phyloP scores from a whole-genome alignment of 371 early-diverging fungal species.

The Rhizopus sp. region DNA sequence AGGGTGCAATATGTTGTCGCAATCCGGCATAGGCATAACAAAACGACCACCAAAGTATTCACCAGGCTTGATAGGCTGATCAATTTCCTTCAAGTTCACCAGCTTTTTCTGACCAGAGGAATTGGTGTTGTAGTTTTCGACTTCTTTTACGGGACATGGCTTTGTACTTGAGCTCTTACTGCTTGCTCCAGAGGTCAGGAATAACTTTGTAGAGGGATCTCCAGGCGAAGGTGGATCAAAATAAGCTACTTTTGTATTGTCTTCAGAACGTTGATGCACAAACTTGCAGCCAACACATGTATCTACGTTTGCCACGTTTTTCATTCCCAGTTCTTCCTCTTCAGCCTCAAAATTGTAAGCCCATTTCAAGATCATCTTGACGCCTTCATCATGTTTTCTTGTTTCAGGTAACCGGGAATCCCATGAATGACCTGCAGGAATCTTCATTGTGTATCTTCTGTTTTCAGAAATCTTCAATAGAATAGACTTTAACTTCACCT shows the following conservation, averaged over 20 bases:
- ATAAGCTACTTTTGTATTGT: constrained; percentile 3
- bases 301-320: neutral
- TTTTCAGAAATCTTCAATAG: constrained; percentile 23
- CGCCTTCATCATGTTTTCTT: constrained; percentile 14
- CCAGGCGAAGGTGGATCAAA: constrained; percentile 17
- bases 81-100: constrained; percentile 33
- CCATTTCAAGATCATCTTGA: constrained; percentile 39
- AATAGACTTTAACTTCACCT: constrained; percentile 25
- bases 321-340: constrained; percentile 9
- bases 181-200: neutral
- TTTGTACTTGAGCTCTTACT: neutral
- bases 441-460: constrained; percentile 31
- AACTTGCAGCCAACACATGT: neutral
- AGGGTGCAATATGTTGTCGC: constrained; percentile 29
- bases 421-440: constrained; percentile 25
- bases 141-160: neutral
- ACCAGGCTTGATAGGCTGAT: constrained; percentile 31
- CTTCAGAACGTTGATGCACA: constrained; percentile 6
- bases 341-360: constrained; percentile 29
- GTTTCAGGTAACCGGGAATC: constrained; percentile 17
- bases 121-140: neutral
- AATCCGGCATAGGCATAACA: constrained; percentile 40
- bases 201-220: neutral
- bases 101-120: neutral
- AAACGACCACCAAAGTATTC: constrained; percentile 44